These are phyloP conservation scores for Aquilaria malaccensis DNA, from an alignment of 345 rosid genomes.

Conservation along the genomic window DNA sequence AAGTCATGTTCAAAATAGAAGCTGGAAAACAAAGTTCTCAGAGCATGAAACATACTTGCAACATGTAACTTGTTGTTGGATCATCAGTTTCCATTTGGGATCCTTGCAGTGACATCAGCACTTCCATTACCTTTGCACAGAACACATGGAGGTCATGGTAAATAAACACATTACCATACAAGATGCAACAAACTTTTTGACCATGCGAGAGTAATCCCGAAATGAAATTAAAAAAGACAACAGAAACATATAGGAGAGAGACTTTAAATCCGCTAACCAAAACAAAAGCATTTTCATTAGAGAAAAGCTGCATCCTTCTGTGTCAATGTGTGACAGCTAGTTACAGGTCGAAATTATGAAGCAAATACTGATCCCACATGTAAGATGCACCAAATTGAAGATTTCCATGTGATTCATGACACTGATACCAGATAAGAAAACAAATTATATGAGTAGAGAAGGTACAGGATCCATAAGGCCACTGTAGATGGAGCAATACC, in stretches of 20 bases:
- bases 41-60: constrained; percentile 50
- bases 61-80: constrained; percentile 97
- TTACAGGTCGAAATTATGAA: background rate
- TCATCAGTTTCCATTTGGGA: constrained; percentile 98
- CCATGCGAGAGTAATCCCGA: no score
- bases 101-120: constrained; percentile 96
- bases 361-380: background rate
- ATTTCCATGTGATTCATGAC: background rate
- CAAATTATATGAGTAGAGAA: background rate
- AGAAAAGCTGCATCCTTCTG: no score
- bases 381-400: background rate
- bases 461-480: constrained; percentile 4
- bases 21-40: background rate
- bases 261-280: no score
- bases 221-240: background rate
- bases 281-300: no score
- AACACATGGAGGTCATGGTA: background rate
- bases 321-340: no score
- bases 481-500: constrained; percentile 33
- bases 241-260: no score
- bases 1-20: background rate
- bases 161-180: background rate
- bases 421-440: background rate
- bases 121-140: constrained; percentile 85
- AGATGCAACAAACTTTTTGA: no score